Percentiles rank a stretch among this genome's conserved stretches.
These are phyloP conservation scores for Austroboletus festivus DNA, from an alignment of 768 basidiomycete species.

Conservation along the genomic window DNA sequence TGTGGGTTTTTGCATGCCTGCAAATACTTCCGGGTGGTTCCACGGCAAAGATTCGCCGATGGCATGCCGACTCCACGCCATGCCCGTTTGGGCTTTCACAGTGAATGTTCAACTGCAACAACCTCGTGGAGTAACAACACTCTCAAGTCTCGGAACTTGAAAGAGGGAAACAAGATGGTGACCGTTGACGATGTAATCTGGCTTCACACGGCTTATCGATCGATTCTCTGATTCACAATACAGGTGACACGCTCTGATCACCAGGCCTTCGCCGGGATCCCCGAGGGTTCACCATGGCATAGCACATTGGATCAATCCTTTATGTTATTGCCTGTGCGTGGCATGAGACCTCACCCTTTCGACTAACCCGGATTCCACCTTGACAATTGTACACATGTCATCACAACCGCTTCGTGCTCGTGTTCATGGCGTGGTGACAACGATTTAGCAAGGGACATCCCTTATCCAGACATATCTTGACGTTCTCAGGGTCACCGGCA, in stretches of 20 bases:
- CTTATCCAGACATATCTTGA: background rate
- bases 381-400: background rate
- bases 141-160: too few species aligned
- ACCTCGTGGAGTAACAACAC: background rate
- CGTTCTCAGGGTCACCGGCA: background rate
- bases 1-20: too few species aligned
- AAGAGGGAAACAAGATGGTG: background rate
- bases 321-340: background rate
- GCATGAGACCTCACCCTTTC: background rate
- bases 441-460: background rate
- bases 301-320: conserved; percentile 1
- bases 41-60: too few species aligned
- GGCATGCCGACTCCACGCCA: too few species aligned
- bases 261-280: background rate
- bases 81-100: too few species aligned
- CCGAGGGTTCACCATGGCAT: background rate
- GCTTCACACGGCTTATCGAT: conserved; percentile 2
- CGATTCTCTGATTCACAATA: too few species aligned
- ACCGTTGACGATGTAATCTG: too few species aligned
- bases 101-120: too few species aligned
- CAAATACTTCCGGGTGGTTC: too few species aligned
- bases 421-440: conserved; percentile 1
- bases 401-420: conserved; percentile 9
- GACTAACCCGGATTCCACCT: conserved; percentile 4
- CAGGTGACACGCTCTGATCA: background rate